Evolutionary conservation across 2,329 filamentous ascomycete species (phyloP), one percentile per base, ranked within the genome.

Genomic region (Colletotrichum salicis): DNA sequence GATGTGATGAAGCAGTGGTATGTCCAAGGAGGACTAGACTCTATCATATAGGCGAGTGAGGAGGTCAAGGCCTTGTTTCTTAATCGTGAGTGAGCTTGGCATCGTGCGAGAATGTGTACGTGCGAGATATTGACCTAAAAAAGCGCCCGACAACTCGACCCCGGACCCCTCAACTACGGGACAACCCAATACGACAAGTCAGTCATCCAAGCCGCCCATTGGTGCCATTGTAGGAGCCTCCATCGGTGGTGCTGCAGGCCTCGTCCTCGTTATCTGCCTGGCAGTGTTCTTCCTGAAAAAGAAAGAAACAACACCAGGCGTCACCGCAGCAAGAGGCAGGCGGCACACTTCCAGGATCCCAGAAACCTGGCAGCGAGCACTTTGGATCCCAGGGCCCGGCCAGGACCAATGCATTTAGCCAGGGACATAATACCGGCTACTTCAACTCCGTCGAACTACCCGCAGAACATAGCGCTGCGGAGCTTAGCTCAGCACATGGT

Each of bases 161-260:
- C 19, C 45, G 15, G 52, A n/a, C 22, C 24, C 59, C 6, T 51
- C 59, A 19, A 10, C 41, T 5, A 31, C 37, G 3, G n/a, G 29
- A n/a, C 6, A 5, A 24, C 11, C 22, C n/a, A 19, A 19, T 11
- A 33, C 31, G 31, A 33, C 24, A 27, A 27, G 24, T 29, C 27
- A 51, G 60, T 13, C 48, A 35, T 64, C 51, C 4, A 24, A 57
- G 48, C 19, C 79, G 12, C 77, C 79, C 55, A 76, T 83, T 8
- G 85, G 83, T 5, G 79, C 84, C 19, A 86, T 87, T 58, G 83
- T 79, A 8, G 86, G 86, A 8, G 85, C 86, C 19, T 76, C 86
- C 51, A 80, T 78, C 24, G 73, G 80, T 4, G 35, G 35, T 37
- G 1, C 5, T 37, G 35, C 2, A 37, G 35, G 35, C 12, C 35